A percentile compares a stretch with the other conserved stretches of the same genome.
phyloP scores from a whole-genome alignment of 1,284 basidiomycete species.

The Microbotryum lychnidis-dioicae region DNA sequence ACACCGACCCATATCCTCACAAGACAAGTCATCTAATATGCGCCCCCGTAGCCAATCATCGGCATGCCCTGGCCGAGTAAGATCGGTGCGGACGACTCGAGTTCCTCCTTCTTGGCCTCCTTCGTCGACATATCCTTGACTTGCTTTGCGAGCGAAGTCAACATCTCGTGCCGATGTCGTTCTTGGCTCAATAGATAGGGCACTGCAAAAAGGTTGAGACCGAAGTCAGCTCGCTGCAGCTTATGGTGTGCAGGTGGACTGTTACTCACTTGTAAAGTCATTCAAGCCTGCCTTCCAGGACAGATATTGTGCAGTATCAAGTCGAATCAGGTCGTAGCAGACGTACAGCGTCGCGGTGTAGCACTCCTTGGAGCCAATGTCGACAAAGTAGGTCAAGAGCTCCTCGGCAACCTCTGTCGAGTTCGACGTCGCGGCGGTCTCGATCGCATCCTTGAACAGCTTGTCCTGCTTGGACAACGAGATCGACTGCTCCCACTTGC shows the following conservation, averaged over 20 bases:
- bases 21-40: no score
- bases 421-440: constrained; percentile 77
- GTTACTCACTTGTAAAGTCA: constrained; percentile 76
- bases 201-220: constrained; percentile 34
- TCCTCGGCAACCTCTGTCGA: constrained; percentile 85
- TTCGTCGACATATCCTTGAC: constrained; percentile 72
- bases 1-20: no score
- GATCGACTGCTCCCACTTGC: constrained; percentile 86
- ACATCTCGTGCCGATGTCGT: constrained; percentile 41
- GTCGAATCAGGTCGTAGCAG: constrained; percentile 75
- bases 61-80: constrained; percentile 8
- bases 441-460: constrained; percentile 89
- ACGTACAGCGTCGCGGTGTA: constrained; percentile 61
- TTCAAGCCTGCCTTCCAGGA: constrained; percentile 91
- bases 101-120: constrained; percentile 74
- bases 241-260: no score
- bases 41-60: no score
- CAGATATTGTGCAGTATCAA: constrained; percentile 87
- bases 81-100: constrained; percentile 37
- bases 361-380: constrained; percentile 97
- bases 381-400: constrained; percentile 62
- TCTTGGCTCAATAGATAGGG: constrained; percentile 12
- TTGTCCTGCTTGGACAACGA: constrained; percentile 90
- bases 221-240: not conserved
- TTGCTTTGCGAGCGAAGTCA: constrained; percentile 69